Conservation (phyloP, 768 basidiomycete species). For the Rhodotorula taiwanensis region DNA sequence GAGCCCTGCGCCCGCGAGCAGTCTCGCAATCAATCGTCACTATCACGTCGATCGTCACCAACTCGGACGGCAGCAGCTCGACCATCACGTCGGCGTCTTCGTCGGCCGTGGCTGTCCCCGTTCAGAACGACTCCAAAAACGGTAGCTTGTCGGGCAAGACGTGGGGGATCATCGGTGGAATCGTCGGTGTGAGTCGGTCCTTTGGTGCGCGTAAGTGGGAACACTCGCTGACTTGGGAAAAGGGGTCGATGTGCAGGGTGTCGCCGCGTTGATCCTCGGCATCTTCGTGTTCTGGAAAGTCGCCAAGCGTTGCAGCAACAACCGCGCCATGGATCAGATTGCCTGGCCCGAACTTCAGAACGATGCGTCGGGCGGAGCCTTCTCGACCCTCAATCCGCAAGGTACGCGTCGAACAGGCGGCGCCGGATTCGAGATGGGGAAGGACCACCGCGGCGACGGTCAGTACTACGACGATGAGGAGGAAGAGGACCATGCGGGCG, state of each 20-base stretch:
- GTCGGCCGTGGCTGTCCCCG: neutral
- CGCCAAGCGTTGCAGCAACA: constrained; percentile 20
- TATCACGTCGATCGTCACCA: constrained; percentile 22
- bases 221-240: no score
- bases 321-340: constrained; percentile 17
- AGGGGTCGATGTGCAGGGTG: constrained; percentile 8
- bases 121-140: neutral
- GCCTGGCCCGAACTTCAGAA: constrained; percentile 22
- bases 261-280: constrained; percentile 7
- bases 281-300: constrained; percentile 11
- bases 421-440: constrained; percentile 27
- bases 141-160: constrained; percentile 22
- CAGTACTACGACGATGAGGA: neutral
- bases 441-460: neutral
- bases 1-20: neutral
- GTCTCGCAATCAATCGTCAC: constrained; percentile 18
- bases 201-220: no score
- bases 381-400: constrained; percentile 20
- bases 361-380: constrained; percentile 3
- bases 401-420: constrained; percentile 23
- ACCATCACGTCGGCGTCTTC: constrained; percentile 13
- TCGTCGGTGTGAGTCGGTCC: constrained; percentile 12
- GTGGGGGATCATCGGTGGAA: constrained; percentile 30
- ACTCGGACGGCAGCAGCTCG: constrained; percentile 19
- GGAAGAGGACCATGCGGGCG: neutral